phyloP scores from a whole-genome alignment of 768 basidiomycete genomes.

The Suillus ampliporus region DNA sequence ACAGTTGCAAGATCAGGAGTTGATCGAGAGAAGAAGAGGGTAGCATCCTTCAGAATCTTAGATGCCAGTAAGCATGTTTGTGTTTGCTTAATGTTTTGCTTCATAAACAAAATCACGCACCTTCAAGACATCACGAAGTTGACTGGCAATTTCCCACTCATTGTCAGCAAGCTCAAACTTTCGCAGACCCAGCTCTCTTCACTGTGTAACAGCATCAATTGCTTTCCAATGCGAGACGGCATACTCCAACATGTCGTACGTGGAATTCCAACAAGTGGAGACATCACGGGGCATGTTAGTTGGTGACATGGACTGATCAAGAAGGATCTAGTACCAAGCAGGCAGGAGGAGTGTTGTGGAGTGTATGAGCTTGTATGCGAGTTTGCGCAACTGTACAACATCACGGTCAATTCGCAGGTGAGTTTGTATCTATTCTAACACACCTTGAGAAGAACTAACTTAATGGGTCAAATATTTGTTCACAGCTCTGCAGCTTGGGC shows the following conservation, averaged over 20 bases:
- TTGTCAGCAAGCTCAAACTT: conserved; percentile 15
- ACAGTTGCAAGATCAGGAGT: conserved; percentile 22
- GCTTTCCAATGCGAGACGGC: conserved; percentile 24
- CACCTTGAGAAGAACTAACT: conserved; percentile 25
- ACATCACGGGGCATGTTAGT: conserved; percentile 20
- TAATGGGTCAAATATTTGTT: conserved; percentile 14
- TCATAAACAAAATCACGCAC: conserved; percentile 12
- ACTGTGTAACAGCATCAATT: conserved; percentile 25
- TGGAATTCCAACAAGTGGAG: conserved; percentile 24
- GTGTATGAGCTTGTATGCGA: conserved; percentile 23
- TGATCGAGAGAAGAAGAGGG: conserved; percentile 26
- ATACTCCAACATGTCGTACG: conserved; percentile 26
- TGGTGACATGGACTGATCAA: conserved; percentile 10
- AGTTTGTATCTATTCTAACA: background rate
- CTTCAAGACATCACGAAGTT: conserved; percentile 26
- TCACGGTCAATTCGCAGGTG: conserved; percentile 1
- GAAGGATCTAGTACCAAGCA: conserved; percentile 21
- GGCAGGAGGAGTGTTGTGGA: conserved; percentile 31
- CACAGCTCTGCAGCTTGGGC: conserved; percentile 24
- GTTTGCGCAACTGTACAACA: conserved; percentile 6
- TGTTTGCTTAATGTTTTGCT: conserved; percentile 2
- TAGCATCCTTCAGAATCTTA: conserved; percentile 15
- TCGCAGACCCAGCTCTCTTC: conserved; percentile 17
- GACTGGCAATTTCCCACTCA: conserved; percentile 29
- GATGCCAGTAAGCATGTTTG: conserved; percentile 14